A percentile compares a stretch with the other conserved stretches of the same genome.
phyloP scores from a whole-genome alignment of 2,329 filamentous ascomycete genomes.

The Shiraia sp. region DNA sequence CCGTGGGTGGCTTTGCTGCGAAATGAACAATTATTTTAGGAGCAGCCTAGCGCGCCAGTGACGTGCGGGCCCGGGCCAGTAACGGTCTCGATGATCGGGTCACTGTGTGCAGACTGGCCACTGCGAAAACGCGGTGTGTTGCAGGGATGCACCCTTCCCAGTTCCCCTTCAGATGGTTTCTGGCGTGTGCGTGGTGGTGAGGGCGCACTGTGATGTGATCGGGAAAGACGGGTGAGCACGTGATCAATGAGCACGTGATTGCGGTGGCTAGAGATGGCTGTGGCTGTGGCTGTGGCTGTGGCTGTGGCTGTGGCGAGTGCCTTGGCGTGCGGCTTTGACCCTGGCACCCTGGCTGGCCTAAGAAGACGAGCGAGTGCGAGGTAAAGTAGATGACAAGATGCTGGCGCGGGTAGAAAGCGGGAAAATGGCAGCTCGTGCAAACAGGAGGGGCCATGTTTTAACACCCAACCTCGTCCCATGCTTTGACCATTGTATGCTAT shows the following conservation, averaged over 20 bases:
- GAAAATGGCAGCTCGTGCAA: neutral
- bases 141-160: constrained; percentile 33
- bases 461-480: neutral
- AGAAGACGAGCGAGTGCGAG: constrained; percentile 7
- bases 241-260: constrained; percentile 10
- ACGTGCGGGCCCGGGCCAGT: constrained; percentile 30
- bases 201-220: no score
- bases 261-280: no score
- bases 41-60: constrained; percentile 30
- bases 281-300: no score
- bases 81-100: constrained; percentile 16
- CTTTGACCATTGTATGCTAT: neutral
- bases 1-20: constrained; percentile 24
- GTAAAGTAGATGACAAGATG: constrained; percentile 10
- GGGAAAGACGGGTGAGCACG: no score
- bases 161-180: no score
- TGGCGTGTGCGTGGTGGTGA: no score
- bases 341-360: neutral
- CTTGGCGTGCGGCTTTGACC: no score
- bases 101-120: constrained; percentile 23
- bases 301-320: no score
- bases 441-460: constrained; percentile 9
- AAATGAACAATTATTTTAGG: constrained; percentile 35
- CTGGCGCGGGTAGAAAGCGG: constrained; percentile 8
- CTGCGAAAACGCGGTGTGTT: constrained; percentile 18